phyloP scores from a whole-genome alignment of 2,329 filamentous ascomycete genomes.

The Cercospora sp. region DNA sequence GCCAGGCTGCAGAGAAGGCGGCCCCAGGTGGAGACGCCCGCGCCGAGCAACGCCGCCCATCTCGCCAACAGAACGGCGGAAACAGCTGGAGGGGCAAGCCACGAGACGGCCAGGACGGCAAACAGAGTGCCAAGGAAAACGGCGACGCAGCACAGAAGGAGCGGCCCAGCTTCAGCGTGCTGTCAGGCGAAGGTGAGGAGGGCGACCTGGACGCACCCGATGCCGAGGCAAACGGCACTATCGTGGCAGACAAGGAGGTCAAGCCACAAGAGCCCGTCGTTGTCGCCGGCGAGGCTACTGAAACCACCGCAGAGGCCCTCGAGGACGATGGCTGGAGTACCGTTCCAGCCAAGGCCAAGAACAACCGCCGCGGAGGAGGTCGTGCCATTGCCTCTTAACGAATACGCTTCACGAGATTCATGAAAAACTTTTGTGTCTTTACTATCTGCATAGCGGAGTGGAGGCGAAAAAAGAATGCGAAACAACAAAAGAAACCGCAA shows the following conservation, averaged over 20 bases:
- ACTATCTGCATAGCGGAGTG: slow-evolving; percentile 12
- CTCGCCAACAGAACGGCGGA: slow-evolving; percentile 31
- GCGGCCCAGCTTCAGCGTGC: slow-evolving; percentile 42
- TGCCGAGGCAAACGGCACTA: slow-evolving; percentile 52
- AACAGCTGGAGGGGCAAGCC: slow-evolving; percentile 26
- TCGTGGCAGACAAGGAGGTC: slow-evolving; percentile 54
- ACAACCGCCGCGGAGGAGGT: slow-evolving; percentile 44
- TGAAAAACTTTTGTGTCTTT: slow-evolving; percentile 11
- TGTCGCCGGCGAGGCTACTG: slow-evolving; percentile 39
- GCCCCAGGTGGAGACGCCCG: slow-evolving; percentile 48
- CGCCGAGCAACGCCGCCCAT: slow-evolving; percentile 26
- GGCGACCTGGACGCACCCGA: slow-evolving; percentile 48
- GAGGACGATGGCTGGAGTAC: slow-evolving; percentile 58
- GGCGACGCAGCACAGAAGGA: slow-evolving; percentile 36
- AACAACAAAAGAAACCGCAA: not conserved
- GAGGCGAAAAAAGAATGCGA: not conserved
- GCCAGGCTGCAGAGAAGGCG: slow-evolving; percentile 37
- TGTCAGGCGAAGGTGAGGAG: slow-evolving; percentile 49
- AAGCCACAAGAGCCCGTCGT: slow-evolving; percentile 57
- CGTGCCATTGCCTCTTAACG: slow-evolving; percentile 51
- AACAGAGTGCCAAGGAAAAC: slow-evolving; percentile 43
- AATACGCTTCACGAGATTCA: slow-evolving; percentile 5
- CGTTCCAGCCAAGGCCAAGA: slow-evolving; percentile 51
- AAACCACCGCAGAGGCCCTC: slow-evolving; percentile 47
- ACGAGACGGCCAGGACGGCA: slow-evolving; percentile 28